A percentile compares a stretch with the other conserved stretches of the same genome.
Evolutionary conservation across 1,284 basidiomycete genomes (phyloP).

Genomic region (Pseudozyma tsukubaensis): DNA sequence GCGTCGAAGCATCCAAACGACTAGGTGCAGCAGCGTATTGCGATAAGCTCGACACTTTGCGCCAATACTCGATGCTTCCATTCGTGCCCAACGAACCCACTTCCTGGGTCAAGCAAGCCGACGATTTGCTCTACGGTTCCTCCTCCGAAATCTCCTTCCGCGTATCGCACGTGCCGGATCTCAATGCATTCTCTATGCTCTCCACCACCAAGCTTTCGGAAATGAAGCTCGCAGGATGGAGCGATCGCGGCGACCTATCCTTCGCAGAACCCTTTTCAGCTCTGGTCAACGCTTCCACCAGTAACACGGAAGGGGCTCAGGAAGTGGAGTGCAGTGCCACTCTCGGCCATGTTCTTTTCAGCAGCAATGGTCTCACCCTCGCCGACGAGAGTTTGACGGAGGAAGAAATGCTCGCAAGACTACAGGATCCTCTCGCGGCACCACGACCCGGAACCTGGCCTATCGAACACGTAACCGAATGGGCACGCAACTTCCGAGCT

Average conservation of each 20-base stretch:
- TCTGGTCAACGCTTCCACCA: constrained; percentile 8
- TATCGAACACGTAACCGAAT: constrained; percentile 19
- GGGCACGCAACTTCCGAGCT: constrained; percentile 28
- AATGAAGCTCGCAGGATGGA: constrained; percentile 33
- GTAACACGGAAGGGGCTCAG: not conserved
- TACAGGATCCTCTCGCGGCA: constrained; percentile 37
- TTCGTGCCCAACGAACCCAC: constrained; percentile 45
- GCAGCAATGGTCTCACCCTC: constrained; percentile 18
- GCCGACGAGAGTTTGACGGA: constrained; percentile 31
- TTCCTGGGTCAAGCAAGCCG: constrained; percentile 37
- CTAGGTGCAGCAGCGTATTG: constrained; percentile 31
- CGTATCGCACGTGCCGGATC: constrained; percentile 24
- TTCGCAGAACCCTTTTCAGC: constrained; percentile 25
- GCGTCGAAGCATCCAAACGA: constrained; percentile 17
- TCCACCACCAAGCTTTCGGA: constrained; percentile 11
- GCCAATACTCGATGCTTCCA: constrained; percentile 42
- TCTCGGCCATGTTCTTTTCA: constrained; percentile 43
- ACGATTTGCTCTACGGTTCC: constrained; percentile 33
- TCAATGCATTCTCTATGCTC: constrained; percentile 21
- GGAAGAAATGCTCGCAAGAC: constrained; percentile 18
- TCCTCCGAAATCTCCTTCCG: constrained; percentile 34
- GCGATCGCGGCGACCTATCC: constrained; percentile 6
- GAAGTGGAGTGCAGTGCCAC: constrained; percentile 28
- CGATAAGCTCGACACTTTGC: constrained; percentile 4
- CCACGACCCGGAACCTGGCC: constrained; percentile 42